Percentiles rank a stretch among this genome's conserved stretches.
Conservation (phyloP, 805 yeast species). For the Metschnikowia similis region DNA sequence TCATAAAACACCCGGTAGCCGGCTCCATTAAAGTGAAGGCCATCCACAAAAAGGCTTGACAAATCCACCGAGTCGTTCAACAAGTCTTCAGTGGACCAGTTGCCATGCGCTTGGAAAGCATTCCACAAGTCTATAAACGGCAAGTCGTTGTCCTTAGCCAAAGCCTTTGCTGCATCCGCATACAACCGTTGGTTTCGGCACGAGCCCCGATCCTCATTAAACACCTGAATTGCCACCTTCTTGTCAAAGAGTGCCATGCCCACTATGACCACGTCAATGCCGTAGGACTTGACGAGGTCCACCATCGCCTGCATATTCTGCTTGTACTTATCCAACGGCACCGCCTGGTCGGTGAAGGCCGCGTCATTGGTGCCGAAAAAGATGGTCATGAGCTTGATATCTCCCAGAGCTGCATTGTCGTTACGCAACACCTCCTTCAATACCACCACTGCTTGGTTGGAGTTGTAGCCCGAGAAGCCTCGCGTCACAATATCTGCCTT, state of each 20-base stretch:
- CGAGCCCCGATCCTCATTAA: constrained; percentile 3
- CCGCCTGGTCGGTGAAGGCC: constrained; percentile 32
- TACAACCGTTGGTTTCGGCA: constrained; percentile 32
- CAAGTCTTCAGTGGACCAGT: constrained; percentile 35
- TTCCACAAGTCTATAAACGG: constrained; percentile 58
- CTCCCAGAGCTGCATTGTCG: constrained; percentile 25
- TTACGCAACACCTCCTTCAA: constrained; percentile 42
- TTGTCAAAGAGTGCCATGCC: constrained; percentile 59
- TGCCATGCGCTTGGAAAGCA: constrained; percentile 33
- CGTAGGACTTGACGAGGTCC: constrained; percentile 32
- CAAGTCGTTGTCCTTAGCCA: constrained; percentile 44
- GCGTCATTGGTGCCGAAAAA: constrained; percentile 83
- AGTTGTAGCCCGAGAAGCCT: constrained; percentile 75
- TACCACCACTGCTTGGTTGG: constrained; percentile 49
- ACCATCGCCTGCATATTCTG: constrained; percentile 47
- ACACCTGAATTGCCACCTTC: constrained; percentile 6
- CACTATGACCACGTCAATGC: constrained; percentile 52
- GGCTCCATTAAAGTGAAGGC: constrained; percentile 55
- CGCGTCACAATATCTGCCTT: constrained; percentile 65
- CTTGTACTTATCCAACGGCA: constrained; percentile 46
- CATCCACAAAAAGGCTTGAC: constrained; percentile 36
- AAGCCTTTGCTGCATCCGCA: constrained; percentile 42
- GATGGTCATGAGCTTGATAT: constrained; percentile 46
- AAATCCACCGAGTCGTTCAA: constrained; percentile 19
- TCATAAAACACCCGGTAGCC: constrained; percentile 50